These are phyloP conservation scores for Lepidium sativum DNA, from an alignment of 345 rosid species.

Conservation along the genomic window DNA sequence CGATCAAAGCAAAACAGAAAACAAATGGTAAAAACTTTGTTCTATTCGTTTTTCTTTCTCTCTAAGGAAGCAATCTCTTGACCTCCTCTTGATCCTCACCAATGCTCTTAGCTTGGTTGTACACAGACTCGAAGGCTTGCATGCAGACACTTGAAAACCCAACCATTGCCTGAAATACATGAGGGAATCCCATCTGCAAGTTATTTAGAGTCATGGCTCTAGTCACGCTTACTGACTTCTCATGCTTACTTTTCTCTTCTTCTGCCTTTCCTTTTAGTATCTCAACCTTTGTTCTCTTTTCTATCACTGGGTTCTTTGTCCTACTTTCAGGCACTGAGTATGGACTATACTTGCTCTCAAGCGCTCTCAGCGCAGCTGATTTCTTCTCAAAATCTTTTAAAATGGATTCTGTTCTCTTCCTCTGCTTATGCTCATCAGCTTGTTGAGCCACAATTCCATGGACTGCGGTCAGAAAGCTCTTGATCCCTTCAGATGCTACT, in stretches of 20 bases:
- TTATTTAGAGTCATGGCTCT: conserved; percentile 79
- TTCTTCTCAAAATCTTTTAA: conserved; percentile 60
- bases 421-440: conserved; percentile 73
- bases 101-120: conserved; percentile 52
- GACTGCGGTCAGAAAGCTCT: conserved; percentile 68
- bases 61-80: conserved; percentile 24
- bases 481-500: conserved; percentile 96
- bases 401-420: conserved; percentile 63
- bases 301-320: conserved; percentile 54
- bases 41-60: neutral
- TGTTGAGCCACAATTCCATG: conserved; percentile 89
- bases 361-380: conserved; percentile 48
- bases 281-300: conserved; percentile 63
- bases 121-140: conserved; percentile 79
- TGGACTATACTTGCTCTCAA: conserved; percentile 68
- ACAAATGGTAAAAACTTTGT: neutral
- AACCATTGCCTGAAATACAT: conserved; percentile 79
- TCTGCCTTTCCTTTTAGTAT: conserved; percentile 56
- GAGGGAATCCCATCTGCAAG: conserved; percentile 92
- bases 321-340: conserved; percentile 43
- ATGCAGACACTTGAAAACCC: conserved; percentile 93
- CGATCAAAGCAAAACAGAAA: neutral
- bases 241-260: conserved; percentile 79
- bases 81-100: conserved; percentile 35
- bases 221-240: conserved; percentile 60